Evolutionary conservation across 805 yeast species (phyloP).

Genomic region (Torulaspora gathmanii): DNA sequence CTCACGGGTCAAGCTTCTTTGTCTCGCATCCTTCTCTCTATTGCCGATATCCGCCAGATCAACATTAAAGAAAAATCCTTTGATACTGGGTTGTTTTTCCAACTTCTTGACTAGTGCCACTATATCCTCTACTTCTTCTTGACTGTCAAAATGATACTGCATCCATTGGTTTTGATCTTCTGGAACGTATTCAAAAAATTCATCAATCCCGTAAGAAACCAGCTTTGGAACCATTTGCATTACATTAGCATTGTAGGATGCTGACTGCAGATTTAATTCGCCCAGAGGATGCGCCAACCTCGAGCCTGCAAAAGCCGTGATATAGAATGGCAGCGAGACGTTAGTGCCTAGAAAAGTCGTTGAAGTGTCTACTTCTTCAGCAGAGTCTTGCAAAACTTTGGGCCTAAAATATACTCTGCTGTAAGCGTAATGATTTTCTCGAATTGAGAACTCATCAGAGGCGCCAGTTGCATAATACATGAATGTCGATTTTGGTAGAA

Average conservation of each 20-base stretch:
- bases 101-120: constrained; percentile 37
- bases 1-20: constrained; percentile 21
- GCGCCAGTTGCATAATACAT: constrained; percentile 46
- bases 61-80: constrained; percentile 50
- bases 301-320: constrained; percentile 47
- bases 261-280: constrained; percentile 25
- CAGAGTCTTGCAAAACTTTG: constrained; percentile 34
- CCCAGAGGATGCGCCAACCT: constrained; percentile 43
- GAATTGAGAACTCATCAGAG: constrained; percentile 45
- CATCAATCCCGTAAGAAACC: constrained; percentile 41
- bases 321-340: constrained; percentile 44
- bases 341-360: constrained; percentile 49
- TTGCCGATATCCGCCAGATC: constrained; percentile 53
- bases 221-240: constrained; percentile 47
- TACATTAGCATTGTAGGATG: constrained; percentile 33
- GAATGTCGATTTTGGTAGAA: constrained; percentile 37
- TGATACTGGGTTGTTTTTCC: constrained; percentile 38
- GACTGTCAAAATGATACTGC: constrained; percentile 45
- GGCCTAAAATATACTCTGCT: constrained; percentile 45
- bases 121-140: constrained; percentile 31
- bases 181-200: constrained; percentile 37
- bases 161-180: constrained; percentile 42
- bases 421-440: constrained; percentile 43
- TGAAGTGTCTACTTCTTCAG: constrained; percentile 36
- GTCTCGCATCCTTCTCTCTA: constrained; percentile 47